Conservation (phyloP, 257 asterid genomes). For the Solanum gandarillasii region DNA sequence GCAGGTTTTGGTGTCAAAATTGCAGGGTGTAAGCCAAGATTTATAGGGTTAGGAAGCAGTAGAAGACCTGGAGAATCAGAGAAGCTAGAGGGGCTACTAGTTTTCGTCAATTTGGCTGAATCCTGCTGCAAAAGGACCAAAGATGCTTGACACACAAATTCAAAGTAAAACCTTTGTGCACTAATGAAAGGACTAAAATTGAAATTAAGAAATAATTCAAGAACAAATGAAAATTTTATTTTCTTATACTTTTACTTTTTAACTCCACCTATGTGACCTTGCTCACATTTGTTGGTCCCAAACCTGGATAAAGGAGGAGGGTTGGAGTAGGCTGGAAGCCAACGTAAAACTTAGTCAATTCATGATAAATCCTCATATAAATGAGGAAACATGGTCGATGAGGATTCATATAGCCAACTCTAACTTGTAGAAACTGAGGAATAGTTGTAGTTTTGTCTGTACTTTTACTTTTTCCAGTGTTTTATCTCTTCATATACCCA, state of each 20-base stretch:
- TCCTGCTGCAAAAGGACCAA: not conserved
- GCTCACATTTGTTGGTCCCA: not conserved
- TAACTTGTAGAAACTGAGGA: not conserved
- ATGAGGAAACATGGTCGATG: not conserved
- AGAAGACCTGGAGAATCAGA: not conserved
- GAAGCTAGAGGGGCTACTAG: not conserved
- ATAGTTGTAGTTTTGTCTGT: not conserved
- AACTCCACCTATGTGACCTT: not conserved
- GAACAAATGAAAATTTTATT: not conserved
- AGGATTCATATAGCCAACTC: not conserved
- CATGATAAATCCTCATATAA: not conserved
- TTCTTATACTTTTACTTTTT: not conserved
- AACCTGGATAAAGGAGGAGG: not conserved
- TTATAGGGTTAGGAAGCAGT: not conserved
- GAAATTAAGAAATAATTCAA: not conserved
- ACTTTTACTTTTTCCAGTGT: not conserved
- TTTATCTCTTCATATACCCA: not conserved
- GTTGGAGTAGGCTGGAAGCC: not conserved
- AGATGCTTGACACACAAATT: not conserved
- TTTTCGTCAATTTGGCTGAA: not conserved
- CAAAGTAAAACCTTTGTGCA: not conserved
- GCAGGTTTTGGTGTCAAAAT: not conserved
- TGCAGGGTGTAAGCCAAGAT: not conserved
- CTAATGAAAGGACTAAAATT: not conserved
- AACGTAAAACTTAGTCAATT: not conserved